These are phyloP conservation scores for Actinomortierella wolfii DNA, from an alignment of 371 early-diverging fungal species.

Conservation along the genomic window DNA sequence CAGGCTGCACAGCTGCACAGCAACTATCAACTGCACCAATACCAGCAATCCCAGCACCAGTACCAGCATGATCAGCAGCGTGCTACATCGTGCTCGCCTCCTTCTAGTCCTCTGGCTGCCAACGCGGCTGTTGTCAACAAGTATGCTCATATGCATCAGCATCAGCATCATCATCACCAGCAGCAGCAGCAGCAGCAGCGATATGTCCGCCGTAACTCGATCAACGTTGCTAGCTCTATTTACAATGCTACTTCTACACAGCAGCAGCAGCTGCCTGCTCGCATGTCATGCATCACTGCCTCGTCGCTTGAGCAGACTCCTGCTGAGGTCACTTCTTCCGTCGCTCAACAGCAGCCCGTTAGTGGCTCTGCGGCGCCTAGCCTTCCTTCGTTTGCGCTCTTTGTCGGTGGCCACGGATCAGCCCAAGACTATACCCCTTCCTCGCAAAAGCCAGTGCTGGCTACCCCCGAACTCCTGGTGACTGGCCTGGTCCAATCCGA, in stretches of 20 bases:
- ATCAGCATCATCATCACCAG: too few relatives aligned
- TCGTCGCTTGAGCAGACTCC: constrained; percentile 24
- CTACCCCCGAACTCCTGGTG: neutral
- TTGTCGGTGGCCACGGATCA: constrained; percentile 14
- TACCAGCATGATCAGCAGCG: constrained; percentile 4
- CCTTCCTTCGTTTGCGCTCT: constrained; percentile 26
- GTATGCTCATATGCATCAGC: too few relatives aligned
- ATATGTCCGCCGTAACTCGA: too few relatives aligned
- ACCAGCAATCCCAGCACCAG: constrained; percentile 1
- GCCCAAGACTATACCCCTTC: too few relatives aligned
- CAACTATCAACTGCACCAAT: too few relatives aligned
- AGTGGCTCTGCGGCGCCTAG: constrained; percentile 9
- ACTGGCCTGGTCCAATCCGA: constrained; percentile 31
- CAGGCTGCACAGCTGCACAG: too few relatives aligned
- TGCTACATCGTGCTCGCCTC: neutral
- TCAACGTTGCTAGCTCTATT: too few relatives aligned
- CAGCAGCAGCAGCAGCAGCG: too few relatives aligned
- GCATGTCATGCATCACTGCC: constrained; percentile 44
- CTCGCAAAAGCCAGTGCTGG: too few relatives aligned
- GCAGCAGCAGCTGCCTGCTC: constrained; percentile 20
- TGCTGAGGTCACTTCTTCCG: neutral
- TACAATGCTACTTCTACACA: too few relatives aligned
- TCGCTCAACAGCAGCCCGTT: constrained; percentile 3
- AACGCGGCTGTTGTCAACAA: too few relatives aligned
- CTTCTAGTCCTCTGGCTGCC: too few relatives aligned